These are phyloP conservation scores for Passiflora organensis DNA, from an alignment of 345 rosid genomes.

Conservation along the genomic window DNA sequence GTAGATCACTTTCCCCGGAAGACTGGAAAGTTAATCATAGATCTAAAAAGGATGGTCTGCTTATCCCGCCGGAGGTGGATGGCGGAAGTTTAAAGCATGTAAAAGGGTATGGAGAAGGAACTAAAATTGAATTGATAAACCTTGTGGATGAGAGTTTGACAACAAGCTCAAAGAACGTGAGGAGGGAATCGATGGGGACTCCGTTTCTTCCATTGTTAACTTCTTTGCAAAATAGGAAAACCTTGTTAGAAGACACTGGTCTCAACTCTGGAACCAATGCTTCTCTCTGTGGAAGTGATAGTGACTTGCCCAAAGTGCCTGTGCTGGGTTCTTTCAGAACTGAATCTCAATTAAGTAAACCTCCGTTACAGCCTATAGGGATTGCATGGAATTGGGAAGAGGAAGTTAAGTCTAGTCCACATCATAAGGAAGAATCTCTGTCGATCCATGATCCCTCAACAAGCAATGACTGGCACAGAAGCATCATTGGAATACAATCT, in stretches of 20 bases:
- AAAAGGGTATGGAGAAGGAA: constrained; percentile 18
- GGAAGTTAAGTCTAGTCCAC: constrained; percentile 30
- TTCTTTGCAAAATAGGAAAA: constrained; percentile 14
- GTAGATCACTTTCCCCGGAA: constrained; percentile 10
- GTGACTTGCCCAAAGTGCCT: not conserved
- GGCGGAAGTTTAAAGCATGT: constrained; percentile 13
- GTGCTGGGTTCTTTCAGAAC: constrained; percentile 16
- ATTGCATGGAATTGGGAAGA: constrained; percentile 15
- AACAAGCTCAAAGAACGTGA: constrained; percentile 12
- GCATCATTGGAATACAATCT: too few species aligned
- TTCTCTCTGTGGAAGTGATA: constrained; percentile 7
- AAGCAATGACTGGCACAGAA: constrained; percentile 15
- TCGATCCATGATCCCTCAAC: constrained; percentile 21
- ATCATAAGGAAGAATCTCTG: constrained; percentile 18
- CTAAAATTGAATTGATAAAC: constrained; percentile 18
- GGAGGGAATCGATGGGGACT: constrained; percentile 27
- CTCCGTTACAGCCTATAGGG: constrained; percentile 15
- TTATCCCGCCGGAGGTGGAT: constrained; percentile 16
- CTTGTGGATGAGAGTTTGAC: constrained; percentile 18
- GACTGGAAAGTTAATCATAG: constrained; percentile 15
- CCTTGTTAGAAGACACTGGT: constrained; percentile 4
- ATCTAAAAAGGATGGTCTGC: constrained; percentile 1
- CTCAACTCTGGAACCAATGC: constrained; percentile 3
- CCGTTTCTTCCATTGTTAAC: constrained; percentile 31
- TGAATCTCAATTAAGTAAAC: constrained; percentile 21